phyloP scores from a whole-genome alignment of 225 moss, liverwort and hornwort species.

The Neckera pumila region DNA sequence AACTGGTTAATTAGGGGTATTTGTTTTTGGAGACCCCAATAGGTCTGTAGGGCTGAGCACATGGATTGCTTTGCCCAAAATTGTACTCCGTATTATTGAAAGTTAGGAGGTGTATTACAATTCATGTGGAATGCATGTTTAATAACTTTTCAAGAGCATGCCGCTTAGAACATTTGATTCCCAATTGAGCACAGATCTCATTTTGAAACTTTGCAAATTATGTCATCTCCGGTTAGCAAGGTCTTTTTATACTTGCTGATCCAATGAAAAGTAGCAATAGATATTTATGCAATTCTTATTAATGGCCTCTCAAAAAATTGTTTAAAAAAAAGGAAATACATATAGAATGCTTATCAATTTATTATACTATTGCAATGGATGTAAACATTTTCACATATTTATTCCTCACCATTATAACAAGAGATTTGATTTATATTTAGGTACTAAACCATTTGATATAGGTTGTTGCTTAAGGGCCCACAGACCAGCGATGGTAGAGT shows the following conservation, averaged over 20 bases:
- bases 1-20: no score
- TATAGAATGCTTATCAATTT: not conserved
- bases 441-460: not conserved
- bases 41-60: no score
- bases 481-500: accelerated
- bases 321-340: no score
- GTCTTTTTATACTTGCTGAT: accelerated
- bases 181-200: not conserved
- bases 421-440: not conserved
- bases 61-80: no score
- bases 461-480: not conserved
- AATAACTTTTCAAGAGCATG: not conserved
- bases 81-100: no score
- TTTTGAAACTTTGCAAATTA: not conserved
- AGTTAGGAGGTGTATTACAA: no score
- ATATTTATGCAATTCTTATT: not conserved
- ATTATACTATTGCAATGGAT: accelerated
- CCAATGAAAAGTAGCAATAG: accelerated
- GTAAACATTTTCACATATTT: not conserved
- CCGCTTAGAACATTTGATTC: not conserved
- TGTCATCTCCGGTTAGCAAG: not conserved
- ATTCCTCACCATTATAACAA: not conserved
- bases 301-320: no score
- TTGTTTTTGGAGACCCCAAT: no score
- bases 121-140: not conserved